Evolutionary conservation across 306 rosid species (phyloP), one percentile per base, ranked within the genome.

Genomic region (Lathyrus sativus): DNA sequence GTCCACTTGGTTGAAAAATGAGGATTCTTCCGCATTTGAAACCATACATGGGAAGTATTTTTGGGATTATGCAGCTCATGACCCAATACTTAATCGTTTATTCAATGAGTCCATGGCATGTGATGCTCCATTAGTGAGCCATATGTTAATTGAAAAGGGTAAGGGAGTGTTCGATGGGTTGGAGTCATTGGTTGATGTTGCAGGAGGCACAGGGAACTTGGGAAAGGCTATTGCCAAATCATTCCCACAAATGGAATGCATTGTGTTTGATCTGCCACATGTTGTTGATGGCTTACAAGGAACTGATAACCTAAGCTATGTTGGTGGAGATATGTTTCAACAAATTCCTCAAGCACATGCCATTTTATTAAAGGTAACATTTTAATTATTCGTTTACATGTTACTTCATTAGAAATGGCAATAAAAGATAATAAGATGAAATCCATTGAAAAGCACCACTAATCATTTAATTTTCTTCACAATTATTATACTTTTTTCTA

Each of bases 201-300:
- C 85, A 1, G 91, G 91, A 41, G 86, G 91, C 4, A 81, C 64
- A 0, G 87, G 91, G 11, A 72, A 80, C n/a, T 39, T 79, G 67
- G 84, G 77, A 12, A 81, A 79, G 76, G 77, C 82, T 4, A 46
- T 86, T 35, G 81, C 77, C 0, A 50, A 50, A 0, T 69, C 76
- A 1, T 84, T 86, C 55, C 82, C 91, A 2, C 8, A 74, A 2
- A 3, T 75, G 1, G 58, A 84, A 13, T 86, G 88, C 31, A 77
- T 7, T 38, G 85, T 84, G 0, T 50, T 84, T 9, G 88, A 86
- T n/a, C n/a, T n/a, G n/a, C n/a, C n/a, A n/a, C n/a, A n/a, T n/a
- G n/a, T n/a, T n/a, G n/a, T n/a, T n/a, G n/a, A n/a, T n/a, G n/a
- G n/a, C n/a, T n/a, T n/a, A n/a, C n/a, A n/a, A n/a, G n/a, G n/a